Base-by-base conservation (phyloP, 352 stramenopile species). In the Aphanomyces invadans region DNA sequence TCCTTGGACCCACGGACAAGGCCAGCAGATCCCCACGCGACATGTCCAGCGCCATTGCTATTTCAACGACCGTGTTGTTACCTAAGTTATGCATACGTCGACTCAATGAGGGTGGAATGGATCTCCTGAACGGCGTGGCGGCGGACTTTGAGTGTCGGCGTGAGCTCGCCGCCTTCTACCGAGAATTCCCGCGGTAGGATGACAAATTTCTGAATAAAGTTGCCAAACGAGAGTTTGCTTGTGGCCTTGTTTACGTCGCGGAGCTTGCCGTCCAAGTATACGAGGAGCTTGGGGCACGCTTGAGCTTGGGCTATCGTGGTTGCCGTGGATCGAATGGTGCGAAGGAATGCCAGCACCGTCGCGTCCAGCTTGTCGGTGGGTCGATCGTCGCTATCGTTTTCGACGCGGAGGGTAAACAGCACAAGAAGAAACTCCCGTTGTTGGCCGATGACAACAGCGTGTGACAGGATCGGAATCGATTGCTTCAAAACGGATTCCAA, bases 401-500 rank as follows among this genome's bases (percentile, higher is more conserved):
- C 61, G 44, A 71, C 71, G 12, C 46, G 48, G 21, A 91, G 71
- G 9, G 71, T 84, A 32, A 92, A 69, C 25, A 92, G 69, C 21
- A 79, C 66, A 21, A 70, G 70, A 4, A 92, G 70, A 68, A 85
- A 92, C 62, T 89, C 83, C 31, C 71, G 71, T 60, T 78, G 76
- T 44, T 89, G 77, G 42, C 80, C 84, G 54, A 92, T 76, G 45
- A 90, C 79, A 39, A 94, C 78, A 56, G 64, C 73, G 53, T 89
- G 51, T 65, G 89, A 92, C 23, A 98, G 71, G 32, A 87, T 67
- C 44, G 78, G 75, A 4, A 97, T 71, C 52, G 91, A 79, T 33
- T 88, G 77, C 78, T 97, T 98, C 36, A 98, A 72, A 26, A 80
- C 80, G 69, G 97, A 80, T 67, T 97, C 92, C 67, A 97, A 89